Evolutionary conservation across 208 protist genomes (phyloP).

Genomic region (Leishmania guyanensis): DNA sequence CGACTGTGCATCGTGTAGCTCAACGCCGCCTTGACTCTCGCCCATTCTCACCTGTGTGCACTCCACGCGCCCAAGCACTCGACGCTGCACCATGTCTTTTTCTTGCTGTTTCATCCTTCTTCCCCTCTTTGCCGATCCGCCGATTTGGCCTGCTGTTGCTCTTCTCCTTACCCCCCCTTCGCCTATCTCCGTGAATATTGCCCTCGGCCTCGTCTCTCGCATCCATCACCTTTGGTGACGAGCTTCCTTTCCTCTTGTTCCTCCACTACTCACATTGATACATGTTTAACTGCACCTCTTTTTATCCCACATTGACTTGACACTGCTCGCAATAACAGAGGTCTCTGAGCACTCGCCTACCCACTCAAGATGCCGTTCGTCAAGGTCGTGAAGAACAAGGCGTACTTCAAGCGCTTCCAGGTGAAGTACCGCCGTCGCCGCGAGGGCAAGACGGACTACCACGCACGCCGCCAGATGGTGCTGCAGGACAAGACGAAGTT

Average conservation of each 20-base stretch:
- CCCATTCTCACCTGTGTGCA: not conserved
- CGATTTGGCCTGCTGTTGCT: not conserved
- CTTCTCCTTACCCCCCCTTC: not conserved
- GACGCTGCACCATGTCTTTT: not conserved
- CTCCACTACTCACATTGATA: not conserved
- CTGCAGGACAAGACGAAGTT: too few species aligned
- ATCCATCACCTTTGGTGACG: not conserved
- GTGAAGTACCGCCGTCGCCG: conserved; percentile 96
- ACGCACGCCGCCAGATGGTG: too few species aligned
- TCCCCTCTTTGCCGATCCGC: not conserved
- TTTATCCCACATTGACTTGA: not conserved
- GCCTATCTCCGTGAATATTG: not conserved
- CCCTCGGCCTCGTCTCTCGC: not conserved
- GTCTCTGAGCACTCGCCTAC: not conserved
- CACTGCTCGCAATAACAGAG: not conserved
- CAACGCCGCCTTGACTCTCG: not conserved
- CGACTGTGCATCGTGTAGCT: not conserved
- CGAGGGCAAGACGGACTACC: conserved; percentile 98
- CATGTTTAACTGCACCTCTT: not conserved
- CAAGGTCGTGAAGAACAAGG: conserved; percentile 93
- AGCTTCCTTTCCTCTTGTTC: not conserved
- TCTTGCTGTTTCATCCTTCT: not conserved
- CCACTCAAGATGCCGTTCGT: conserved; percentile 76
- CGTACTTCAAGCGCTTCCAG: conserved; percentile 99
- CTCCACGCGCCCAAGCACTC: not conserved